Evolutionary conservation across 352 stramenopile species (phyloP).

Genomic region (Pythium guiyangense): DNA sequence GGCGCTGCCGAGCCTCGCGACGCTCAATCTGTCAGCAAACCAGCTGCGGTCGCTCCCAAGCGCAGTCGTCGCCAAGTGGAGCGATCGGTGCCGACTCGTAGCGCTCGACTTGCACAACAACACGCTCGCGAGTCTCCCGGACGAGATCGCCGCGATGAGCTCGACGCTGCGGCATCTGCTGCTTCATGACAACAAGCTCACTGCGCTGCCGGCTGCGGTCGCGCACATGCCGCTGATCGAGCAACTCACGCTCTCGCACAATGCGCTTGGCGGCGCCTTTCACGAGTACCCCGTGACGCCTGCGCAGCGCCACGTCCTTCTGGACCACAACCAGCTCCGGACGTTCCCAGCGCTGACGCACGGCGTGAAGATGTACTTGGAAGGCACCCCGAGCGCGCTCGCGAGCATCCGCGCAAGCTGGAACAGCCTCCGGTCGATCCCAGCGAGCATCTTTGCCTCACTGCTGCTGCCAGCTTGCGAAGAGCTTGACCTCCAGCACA

Average conservation of each 20-base stretch:
- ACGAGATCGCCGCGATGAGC: slow-evolving; percentile 28
- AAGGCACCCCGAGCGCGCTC: slow-evolving; percentile 18
- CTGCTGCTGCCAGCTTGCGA: slow-evolving; percentile 23
- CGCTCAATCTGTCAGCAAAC: slow-evolving; percentile 37
- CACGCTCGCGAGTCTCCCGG: slow-evolving; percentile 25
- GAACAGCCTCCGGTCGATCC: slow-evolving; percentile 26
- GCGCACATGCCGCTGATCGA: slow-evolving; percentile 15
- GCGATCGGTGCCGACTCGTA: slow-evolving; percentile 13
- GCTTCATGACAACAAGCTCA: slow-evolving; percentile 43
- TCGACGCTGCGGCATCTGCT: slow-evolving; percentile 22
- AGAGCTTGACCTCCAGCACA: slow-evolving; percentile 42
- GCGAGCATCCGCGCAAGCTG: slow-evolving; percentile 19
- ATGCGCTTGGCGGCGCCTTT: slow-evolving; percentile 13
- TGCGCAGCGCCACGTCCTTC: slow-evolving; percentile 11
- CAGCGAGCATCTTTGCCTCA: slow-evolving; percentile 12
- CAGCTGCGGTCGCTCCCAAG: slow-evolving; percentile 17
- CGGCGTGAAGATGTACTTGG: slow-evolving; percentile 7
- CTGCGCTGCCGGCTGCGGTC: slow-evolving; percentile 21
- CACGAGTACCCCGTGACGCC: slow-evolving; percentile 21
- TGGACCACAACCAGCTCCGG: slow-evolving; percentile 42
- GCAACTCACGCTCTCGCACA: slow-evolving; percentile 19
- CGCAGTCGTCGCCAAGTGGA: slow-evolving; percentile 16
- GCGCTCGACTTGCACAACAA: slow-evolving; percentile 41
- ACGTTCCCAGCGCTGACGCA: slow-evolving; percentile 14
- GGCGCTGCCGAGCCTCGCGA: slow-evolving; percentile 14